These are phyloP conservation scores for Solanum okadae DNA, from an alignment of 257 asterid species.

Conservation along the genomic window DNA sequence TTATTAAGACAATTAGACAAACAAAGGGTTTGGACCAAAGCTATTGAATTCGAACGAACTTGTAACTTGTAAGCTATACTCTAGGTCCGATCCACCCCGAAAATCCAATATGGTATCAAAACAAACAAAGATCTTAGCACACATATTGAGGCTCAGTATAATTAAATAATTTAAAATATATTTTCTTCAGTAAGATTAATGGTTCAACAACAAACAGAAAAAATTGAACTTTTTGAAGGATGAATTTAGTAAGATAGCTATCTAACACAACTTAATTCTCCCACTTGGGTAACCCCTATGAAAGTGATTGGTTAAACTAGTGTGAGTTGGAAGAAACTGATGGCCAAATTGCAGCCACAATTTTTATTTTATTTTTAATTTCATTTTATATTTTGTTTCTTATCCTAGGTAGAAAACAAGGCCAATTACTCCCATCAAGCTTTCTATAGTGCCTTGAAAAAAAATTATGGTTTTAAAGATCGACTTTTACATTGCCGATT, in stretches of 20 bases:
- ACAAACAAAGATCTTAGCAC: background rate
- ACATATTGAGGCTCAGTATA: background rate
- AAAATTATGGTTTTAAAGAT: too few relatives aligned
- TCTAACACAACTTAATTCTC: conserved; percentile 8
- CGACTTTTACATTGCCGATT: background rate
- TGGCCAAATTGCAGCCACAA: conserved; percentile 10
- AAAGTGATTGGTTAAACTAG: background rate
- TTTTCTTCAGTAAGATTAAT: background rate
- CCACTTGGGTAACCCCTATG: background rate
- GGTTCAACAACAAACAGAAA: background rate
- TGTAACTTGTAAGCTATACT: background rate
- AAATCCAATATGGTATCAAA: background rate
- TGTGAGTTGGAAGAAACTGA: background rate
- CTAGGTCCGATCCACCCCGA: too few relatives aligned
- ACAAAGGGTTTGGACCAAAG: background rate
- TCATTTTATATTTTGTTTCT: background rate
- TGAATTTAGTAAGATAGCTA: background rate
- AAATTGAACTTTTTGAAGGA: background rate
- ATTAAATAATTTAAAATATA: background rate
- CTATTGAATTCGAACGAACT: background rate
- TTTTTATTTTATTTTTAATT: background rate
- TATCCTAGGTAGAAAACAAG: background rate
- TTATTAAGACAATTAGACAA: background rate
- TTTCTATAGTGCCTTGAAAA: background rate
- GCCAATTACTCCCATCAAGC: background rate